Conservation (phyloP, 1,139 yeast species). For the Yamadazyma taylorii region DNA sequence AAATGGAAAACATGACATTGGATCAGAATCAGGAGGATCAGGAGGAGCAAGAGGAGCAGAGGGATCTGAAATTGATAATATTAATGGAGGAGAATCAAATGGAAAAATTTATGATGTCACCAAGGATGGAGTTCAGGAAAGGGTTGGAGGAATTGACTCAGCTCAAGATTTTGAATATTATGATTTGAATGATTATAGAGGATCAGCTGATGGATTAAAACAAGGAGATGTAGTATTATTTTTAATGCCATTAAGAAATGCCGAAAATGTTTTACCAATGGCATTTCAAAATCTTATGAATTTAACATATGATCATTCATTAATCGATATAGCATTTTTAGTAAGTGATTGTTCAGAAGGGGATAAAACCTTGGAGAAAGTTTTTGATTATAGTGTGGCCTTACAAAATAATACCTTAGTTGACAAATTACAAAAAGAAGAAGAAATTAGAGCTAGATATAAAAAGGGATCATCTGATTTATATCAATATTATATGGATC, state of each 20-base stretch:
- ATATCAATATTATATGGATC: slow-evolving; percentile 69
- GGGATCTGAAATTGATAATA: too few relatives aligned
- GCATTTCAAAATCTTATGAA: slow-evolving; percentile 86
- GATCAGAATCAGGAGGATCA: too few relatives aligned
- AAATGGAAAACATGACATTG: background rate
- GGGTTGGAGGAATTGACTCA: slow-evolving; percentile 7
- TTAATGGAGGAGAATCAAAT: slow-evolving; percentile 8
- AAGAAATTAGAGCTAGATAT: slow-evolving; percentile 26
- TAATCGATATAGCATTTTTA: slow-evolving; percentile 81
- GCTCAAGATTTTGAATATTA: slow-evolving; percentile 45
- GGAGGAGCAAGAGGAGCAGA: background rate
- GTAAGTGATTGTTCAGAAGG: slow-evolving; percentile 80
- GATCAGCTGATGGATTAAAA: slow-evolving; percentile 52
- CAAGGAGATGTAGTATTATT: slow-evolving; percentile 67
- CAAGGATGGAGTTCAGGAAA: slow-evolving; percentile 31
- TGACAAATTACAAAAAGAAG: slow-evolving; percentile 46
- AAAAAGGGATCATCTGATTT: slow-evolving; percentile 57
- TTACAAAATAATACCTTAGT: slow-evolving; percentile 71
- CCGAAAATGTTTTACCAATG: slow-evolving; percentile 75
- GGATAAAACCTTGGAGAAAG: slow-evolving; percentile 70
- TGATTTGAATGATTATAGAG: slow-evolving; percentile 60
- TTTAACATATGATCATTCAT: slow-evolving; percentile 76
- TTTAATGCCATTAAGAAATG: slow-evolving; percentile 79
- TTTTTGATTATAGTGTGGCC: slow-evolving; percentile 64
- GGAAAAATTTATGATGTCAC: slow-evolving; percentile 34